phyloP scores from a whole-genome alignment of 306 rosid genomes.

The Astragalus glycyphyllos region DNA sequence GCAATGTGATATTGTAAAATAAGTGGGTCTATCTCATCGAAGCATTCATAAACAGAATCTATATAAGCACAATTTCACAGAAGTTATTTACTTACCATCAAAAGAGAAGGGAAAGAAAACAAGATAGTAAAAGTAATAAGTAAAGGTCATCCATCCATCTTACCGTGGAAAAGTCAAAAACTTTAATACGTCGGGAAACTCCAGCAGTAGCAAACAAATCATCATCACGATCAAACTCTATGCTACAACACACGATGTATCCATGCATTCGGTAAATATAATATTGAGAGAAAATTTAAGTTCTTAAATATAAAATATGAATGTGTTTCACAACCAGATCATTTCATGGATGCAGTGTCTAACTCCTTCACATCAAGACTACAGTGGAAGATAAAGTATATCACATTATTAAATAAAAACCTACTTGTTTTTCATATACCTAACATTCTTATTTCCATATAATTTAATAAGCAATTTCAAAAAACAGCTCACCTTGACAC shows the following conservation, averaged over 20 bases:
- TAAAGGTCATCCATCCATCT: slow-evolving; percentile 41
- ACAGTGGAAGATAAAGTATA: slow-evolving; percentile 2
- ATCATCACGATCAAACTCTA: slow-evolving; percentile 93
- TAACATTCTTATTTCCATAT: slow-evolving; percentile 33
- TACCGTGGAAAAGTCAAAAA: slow-evolving; percentile 93
- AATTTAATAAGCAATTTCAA: slow-evolving; percentile 23
- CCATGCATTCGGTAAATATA: slow-evolving; percentile 35
- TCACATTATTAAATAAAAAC: slow-evolving; percentile 13
- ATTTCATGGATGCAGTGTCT: slow-evolving; percentile 28
- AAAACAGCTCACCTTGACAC: slow-evolving; percentile 80
- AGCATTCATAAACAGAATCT: slow-evolving; percentile 20
- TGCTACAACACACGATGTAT: slow-evolving; percentile 69
- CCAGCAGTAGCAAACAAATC: slow-evolving; percentile 98
- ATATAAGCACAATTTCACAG: slow-evolving; percentile 9
- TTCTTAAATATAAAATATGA: not conserved
- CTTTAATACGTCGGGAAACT: slow-evolving; percentile 94
- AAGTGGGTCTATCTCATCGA: slow-evolving; percentile 6
- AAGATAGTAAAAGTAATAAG: not conserved
- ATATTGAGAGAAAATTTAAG: slow-evolving; percentile 18
- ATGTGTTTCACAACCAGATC: not conserved
- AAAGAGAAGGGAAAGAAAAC: slow-evolving; percentile 14
- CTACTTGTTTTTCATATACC: slow-evolving; percentile 17
- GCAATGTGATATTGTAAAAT: not conserved
- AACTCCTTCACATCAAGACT: slow-evolving; percentile 23
- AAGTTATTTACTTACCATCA: not conserved